phyloP scores from a whole-genome alignment of 2,329 filamentous ascomycete genomes.

The Orbilia brochopaga region DNA sequence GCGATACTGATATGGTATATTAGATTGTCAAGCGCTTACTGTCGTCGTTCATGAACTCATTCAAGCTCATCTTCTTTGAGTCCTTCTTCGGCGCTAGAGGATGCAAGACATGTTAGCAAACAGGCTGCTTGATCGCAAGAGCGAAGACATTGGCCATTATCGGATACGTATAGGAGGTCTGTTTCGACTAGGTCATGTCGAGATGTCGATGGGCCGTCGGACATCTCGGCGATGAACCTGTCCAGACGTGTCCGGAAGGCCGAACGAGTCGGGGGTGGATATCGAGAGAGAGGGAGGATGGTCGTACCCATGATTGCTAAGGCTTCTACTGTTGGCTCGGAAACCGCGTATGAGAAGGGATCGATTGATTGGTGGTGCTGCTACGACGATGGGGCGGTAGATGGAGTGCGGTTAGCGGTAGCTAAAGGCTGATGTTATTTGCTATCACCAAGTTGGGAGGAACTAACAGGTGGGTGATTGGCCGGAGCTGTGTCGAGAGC shows the following conservation, averaged over 20 bases:
- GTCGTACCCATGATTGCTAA: conserved; percentile 67
- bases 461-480: conserved; percentile 17
- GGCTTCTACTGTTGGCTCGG: not conserved
- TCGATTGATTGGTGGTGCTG: conserved; percentile 9
- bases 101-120: conserved; percentile 56
- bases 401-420: conserved; percentile 31
- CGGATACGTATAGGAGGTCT: not conserved
- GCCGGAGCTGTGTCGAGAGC: conserved; percentile 18
- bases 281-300: conserved; percentile 17
- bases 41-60: conserved; percentile 91
- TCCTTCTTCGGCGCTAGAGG: conserved; percentile 85
- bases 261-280: conserved; percentile 9
- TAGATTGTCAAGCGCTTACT: conserved; percentile 67
- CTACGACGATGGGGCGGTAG: conserved; percentile 20
- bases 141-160: not conserved
- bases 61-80: conserved; percentile 94
- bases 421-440: conserved; percentile 21
- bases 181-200: not conserved
- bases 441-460: conserved; percentile 1
- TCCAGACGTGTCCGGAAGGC: conserved; percentile 14
- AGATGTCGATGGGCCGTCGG: conserved; percentile 16
- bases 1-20: not conserved
- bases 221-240: conserved; percentile 27
- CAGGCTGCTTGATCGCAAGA: not conserved
- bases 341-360: conserved; percentile 4